Evolutionary conservation across 2,329 filamentous ascomycete species (phyloP).

Genomic region (Geosmithia putterillii): DNA sequence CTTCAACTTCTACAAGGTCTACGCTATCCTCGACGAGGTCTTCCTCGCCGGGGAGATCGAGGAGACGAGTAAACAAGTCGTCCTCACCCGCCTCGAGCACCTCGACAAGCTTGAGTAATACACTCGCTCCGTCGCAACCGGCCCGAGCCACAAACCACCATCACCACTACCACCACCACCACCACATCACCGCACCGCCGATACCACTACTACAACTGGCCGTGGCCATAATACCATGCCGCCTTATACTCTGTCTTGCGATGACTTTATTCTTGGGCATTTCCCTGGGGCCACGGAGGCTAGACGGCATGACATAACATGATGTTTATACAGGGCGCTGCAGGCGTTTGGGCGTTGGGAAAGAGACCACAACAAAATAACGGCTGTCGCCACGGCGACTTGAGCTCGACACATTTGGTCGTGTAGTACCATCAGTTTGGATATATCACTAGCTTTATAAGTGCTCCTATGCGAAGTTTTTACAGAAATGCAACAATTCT

Average conservation of each 20-base stretch:
- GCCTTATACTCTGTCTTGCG: too few species aligned
- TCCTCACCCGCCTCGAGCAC: slow-evolving; percentile 86
- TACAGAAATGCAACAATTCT: neutral
- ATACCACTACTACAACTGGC: too few species aligned
- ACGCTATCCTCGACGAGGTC: slow-evolving; percentile 96
- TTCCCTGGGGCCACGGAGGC: too few species aligned
- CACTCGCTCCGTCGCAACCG: too few species aligned
- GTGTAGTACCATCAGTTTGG: neutral
- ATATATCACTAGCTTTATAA: neutral
- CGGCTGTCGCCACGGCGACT: neutral
- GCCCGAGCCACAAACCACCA: too few species aligned
- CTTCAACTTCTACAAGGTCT: slow-evolving; percentile 78
- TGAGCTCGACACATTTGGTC: neutral
- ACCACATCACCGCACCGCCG: too few species aligned
- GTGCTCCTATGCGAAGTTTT: neutral
- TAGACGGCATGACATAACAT: neutral
- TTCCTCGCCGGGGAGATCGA: slow-evolving; percentile 97
- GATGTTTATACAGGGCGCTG: neutral
- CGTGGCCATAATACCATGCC: neutral
- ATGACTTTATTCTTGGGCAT: too few species aligned
- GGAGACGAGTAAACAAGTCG: slow-evolving; percentile 97
- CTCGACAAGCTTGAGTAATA: slow-evolving; percentile 88
- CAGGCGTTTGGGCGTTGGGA: neutral
- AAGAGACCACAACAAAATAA: neutral
- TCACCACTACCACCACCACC: too few species aligned